Percentiles rank a stretch among this genome's conserved stretches.
phyloP scores from a whole-genome alignment of 768 basidiomycete genomes.

The Termitomyces eurrhizus region DNA sequence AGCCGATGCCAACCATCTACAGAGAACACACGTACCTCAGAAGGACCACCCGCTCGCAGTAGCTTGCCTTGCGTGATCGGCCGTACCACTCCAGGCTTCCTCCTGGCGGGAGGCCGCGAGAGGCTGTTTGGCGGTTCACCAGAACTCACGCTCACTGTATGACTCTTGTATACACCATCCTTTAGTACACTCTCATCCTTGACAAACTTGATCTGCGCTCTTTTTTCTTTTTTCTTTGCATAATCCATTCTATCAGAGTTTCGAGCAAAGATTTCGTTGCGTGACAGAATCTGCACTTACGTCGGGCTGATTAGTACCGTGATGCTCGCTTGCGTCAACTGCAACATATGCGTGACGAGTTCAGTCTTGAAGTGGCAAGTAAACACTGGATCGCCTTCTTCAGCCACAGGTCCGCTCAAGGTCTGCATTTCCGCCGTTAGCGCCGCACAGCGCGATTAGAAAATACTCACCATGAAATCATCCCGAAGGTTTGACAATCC shows the following conservation, averaged over 20 bases:
- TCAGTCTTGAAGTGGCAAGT: constrained; percentile 96
- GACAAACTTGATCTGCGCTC: constrained; percentile 76
- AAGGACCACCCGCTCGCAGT: constrained; percentile 72
- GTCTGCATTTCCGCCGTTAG: constrained; percentile 30
- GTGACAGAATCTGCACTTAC: constrained; percentile 42
- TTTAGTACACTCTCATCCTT: constrained; percentile 83
- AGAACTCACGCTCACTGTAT: constrained; percentile 80
- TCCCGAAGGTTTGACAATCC: constrained; percentile 87
- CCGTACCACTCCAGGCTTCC: constrained; percentile 81
- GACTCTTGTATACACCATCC: constrained; percentile 91
- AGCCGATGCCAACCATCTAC: background rate
- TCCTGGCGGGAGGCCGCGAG: constrained; percentile 80
- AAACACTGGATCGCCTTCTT: constrained; percentile 94
- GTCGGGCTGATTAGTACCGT: constrained; percentile 69
- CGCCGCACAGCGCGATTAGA: background rate
- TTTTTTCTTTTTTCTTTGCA: constrained; percentile 96
- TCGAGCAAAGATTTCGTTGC: background rate
- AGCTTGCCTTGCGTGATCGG: constrained; percentile 86
- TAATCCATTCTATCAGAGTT: constrained; percentile 67
- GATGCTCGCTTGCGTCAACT: constrained; percentile 74
- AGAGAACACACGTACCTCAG: constrained; percentile 35
- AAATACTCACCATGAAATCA: constrained; percentile 80
- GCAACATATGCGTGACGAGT: constrained; percentile 75
- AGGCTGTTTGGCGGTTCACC: constrained; percentile 82
- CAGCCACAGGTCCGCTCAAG: constrained; percentile 72